phyloP scores from a whole-genome alignment of 2,329 filamentous ascomycete genomes.

The Metarhizium anisopliae region DNA sequence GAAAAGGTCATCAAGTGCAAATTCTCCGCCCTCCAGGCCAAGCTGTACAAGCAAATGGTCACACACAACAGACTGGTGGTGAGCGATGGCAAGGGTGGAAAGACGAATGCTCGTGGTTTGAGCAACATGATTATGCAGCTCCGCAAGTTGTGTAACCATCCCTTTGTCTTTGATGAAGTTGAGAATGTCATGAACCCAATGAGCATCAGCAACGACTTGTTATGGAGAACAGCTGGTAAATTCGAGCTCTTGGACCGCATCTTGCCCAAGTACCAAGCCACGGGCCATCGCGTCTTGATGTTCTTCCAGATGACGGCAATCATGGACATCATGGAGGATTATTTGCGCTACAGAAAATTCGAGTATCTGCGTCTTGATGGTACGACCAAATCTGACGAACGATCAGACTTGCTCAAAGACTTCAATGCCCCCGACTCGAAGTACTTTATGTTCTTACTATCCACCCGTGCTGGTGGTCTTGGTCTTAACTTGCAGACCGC shows the following conservation, averaged over 20 bases:
- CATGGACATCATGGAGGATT: slow-evolving; percentile 99
- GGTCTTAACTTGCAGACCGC: slow-evolving; percentile 96
- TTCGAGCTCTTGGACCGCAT: slow-evolving; percentile 92
- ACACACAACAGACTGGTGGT: slow-evolving; percentile 92
- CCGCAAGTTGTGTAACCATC: slow-evolving; percentile 97
- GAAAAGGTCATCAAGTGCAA: slow-evolving; percentile 99
- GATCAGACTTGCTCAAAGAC: slow-evolving; percentile 76
- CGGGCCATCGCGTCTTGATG: slow-evolving; percentile 93
- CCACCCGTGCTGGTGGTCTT: slow-evolving; percentile 93
- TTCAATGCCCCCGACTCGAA: slow-evolving; percentile 88
- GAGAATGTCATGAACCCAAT: slow-evolving; percentile 96
- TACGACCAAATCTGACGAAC: slow-evolving; percentile 95
- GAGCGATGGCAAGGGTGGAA: slow-evolving; percentile 89
- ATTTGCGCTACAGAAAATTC: slow-evolving; percentile 73
- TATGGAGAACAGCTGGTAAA: slow-evolving; percentile 95
- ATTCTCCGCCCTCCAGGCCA: slow-evolving; percentile 87
- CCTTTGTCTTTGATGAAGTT: slow-evolving; percentile 95
- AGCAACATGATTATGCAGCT: slow-evolving; percentile 99
- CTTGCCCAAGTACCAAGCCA: slow-evolving; percentile 84
- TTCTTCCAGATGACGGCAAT: slow-evolving; percentile 99
- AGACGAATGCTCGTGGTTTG: slow-evolving; percentile 84
- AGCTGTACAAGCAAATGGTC: slow-evolving; percentile 95
- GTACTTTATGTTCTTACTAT: slow-evolving; percentile 98
- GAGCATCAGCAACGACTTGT: slow-evolving; percentile 78
- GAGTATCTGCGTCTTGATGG: slow-evolving; percentile 89